Evolutionary conservation across 345 rosid species (phyloP).

Genomic region (Rhodomyrtus tomentosa): DNA sequence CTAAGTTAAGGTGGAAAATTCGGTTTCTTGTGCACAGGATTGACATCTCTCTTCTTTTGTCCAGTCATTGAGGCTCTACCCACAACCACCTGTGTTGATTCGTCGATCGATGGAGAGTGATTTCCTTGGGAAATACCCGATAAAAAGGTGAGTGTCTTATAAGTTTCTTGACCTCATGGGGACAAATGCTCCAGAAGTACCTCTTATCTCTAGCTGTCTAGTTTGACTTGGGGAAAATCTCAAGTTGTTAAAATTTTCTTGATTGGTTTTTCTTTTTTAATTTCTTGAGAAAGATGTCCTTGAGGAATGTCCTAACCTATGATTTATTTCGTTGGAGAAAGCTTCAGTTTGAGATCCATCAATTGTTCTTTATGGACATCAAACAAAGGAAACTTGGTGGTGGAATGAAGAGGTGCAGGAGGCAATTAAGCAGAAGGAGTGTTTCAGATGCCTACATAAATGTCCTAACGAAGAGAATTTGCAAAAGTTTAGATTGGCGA

Average conservation of each 20-base stretch:
- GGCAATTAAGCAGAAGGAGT: no score
- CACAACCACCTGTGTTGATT: constrained; percentile 94
- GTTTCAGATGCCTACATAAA: no score
- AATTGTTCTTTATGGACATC: not conserved
- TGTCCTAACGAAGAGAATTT: no score
- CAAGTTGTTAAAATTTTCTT: not conserved
- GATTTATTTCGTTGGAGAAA: not conserved
- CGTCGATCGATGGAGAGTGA: constrained; percentile 76
- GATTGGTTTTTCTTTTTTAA: not conserved
- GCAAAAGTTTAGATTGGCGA: no score
- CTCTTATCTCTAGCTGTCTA: not conserved
- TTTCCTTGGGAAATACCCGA: constrained; percentile 70
- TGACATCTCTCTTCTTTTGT: not conserved
- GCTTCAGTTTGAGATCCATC: not conserved
- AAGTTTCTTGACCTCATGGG: not conserved
- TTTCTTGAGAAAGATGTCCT: not conserved
- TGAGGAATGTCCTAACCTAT: not conserved
- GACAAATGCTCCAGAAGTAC: not conserved
- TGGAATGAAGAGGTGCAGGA: no score
- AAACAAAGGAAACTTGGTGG: no score
- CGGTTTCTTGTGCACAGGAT: not conserved
- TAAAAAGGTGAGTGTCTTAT: constrained; percentile 36
- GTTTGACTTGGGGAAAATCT: not conserved
- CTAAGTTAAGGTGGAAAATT: not conserved
- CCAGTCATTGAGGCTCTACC: constrained; percentile 85